Percentiles rank a stretch among this genome's conserved stretches.
phyloP scores from a whole-genome alignment of 345 rosid genomes.

The Diplotaxis tenuifolia region DNA sequence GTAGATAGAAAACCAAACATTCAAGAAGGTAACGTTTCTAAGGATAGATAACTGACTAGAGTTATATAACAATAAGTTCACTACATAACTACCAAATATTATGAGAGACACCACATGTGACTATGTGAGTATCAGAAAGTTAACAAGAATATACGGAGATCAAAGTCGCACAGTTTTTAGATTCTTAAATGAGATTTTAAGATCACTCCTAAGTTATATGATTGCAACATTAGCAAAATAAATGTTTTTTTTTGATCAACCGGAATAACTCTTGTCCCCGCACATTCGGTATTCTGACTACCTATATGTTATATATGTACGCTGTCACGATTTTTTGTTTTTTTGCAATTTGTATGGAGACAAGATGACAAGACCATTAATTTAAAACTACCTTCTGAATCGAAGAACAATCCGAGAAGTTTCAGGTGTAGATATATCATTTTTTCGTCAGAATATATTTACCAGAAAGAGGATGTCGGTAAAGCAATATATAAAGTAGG shows the following conservation, averaged over 20 bases:
- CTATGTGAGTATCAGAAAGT: no score
- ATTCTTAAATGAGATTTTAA: no score
- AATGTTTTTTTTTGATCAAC: background rate
- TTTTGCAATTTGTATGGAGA: slow-evolving; percentile 7
- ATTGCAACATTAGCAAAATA: background rate
- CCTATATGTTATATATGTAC: background rate
- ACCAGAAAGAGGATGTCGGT: slow-evolving; percentile 17
- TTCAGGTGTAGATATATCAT: background rate
- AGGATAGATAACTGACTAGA: no score
- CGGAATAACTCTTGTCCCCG: background rate
- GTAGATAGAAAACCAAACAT: no score
- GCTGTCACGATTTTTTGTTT: background rate
- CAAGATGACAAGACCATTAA: slow-evolving; percentile 6
- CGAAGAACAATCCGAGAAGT: slow-evolving; percentile 26
- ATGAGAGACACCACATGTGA: no score
- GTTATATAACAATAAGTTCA: no score
- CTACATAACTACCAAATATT: no score
- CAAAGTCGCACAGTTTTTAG: background rate
- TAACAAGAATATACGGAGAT: no score
- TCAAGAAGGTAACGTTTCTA: no score
- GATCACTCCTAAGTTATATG: background rate
- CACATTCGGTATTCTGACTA: background rate
- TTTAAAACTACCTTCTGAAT: slow-evolving; percentile 1
- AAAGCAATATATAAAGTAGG: slow-evolving; percentile 12
- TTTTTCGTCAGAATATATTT: slow-evolving; percentile 8